Percentiles rank a stretch among this genome's conserved stretches.
phyloP scores from a whole-genome alignment of 495 filamentous ascomycete genomes.

The Hypomontagnella submonticulosa region DNA sequence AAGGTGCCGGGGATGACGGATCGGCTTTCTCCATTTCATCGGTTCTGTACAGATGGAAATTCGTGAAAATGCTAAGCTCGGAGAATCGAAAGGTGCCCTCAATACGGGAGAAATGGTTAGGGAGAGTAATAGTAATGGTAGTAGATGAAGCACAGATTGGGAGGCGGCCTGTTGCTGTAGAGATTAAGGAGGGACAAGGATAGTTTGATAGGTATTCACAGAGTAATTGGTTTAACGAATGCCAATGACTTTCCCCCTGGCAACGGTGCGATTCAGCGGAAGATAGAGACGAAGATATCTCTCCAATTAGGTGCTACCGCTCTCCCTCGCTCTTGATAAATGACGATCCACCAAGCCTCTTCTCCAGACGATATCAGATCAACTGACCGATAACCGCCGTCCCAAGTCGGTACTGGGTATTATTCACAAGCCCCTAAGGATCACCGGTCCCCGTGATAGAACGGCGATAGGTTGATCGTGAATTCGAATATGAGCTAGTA shows the following conservation, averaged over 20 bases:
- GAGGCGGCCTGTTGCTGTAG: neutral
- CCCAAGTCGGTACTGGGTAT: slow-evolving; percentile 1
- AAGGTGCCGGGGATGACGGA: slow-evolving; percentile 56
- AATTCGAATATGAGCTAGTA: slow-evolving; percentile 10
- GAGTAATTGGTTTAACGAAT: slow-evolving; percentile 8
- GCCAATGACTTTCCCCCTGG: neutral
- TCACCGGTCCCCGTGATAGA: neutral
- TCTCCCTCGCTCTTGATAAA: slow-evolving; percentile 6
- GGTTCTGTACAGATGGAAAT: slow-evolving; percentile 12
- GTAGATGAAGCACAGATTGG: neutral
- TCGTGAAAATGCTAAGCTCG: neutral
- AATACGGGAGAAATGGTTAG: neutral
- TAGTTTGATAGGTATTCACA: slow-evolving; percentile 13
- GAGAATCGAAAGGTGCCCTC: neutral
- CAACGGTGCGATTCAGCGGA: slow-evolving; percentile 1
- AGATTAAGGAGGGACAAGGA: slow-evolving; percentile 12
- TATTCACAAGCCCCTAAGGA: neutral
- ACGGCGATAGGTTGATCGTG: slow-evolving; percentile 1
- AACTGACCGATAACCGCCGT: neutral
- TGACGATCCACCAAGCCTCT: neutral
- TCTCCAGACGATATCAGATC: slow-evolving; percentile 1
- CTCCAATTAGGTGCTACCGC: neutral
- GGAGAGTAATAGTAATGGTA: slow-evolving; percentile 1
- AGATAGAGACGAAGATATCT: neutral
- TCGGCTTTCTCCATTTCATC: slow-evolving; percentile 52